Conservation (phyloP, 2,329 filamentous ascomycete species). For the Trichophyton benhamiae region DNA sequence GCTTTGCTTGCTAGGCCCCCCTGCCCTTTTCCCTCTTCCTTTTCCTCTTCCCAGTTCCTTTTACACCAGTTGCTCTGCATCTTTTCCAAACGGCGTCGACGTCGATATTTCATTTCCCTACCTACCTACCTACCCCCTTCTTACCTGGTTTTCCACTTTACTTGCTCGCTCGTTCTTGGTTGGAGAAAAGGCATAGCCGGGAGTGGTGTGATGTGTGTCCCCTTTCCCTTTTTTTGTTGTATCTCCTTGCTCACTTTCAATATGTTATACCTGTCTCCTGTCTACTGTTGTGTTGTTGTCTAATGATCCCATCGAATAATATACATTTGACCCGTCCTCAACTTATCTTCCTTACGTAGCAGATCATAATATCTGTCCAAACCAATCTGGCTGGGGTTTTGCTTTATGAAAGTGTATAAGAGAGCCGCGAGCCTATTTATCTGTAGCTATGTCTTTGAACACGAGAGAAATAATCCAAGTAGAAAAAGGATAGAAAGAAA, state of each 20-base stretch:
- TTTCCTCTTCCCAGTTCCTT: constrained; percentile 14
- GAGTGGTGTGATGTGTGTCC: background rate
- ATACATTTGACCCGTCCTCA: background rate
- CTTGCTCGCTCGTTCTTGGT: background rate
- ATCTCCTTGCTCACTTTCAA: background rate
- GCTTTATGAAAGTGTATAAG: background rate
- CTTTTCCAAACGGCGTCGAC: background rate
- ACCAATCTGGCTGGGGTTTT: background rate
- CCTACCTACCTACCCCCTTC: too few relatives aligned
- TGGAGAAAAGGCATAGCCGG: background rate
- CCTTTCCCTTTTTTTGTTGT: background rate
- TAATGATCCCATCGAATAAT: background rate
- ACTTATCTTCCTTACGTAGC: background rate
- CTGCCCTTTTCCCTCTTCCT: background rate
- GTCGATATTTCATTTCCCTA: too few relatives aligned
- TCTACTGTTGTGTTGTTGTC: background rate
- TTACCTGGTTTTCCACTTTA: background rate
- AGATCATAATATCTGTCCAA: background rate
- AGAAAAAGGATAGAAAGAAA: background rate
- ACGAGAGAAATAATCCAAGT: background rate
- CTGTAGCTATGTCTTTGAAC: background rate
- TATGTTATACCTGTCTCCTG: background rate
- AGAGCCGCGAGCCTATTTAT: background rate
- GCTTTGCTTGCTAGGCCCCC: background rate
- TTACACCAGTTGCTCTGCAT: background rate